These are phyloP conservation scores for Globisporangium yorkense DNA, from an alignment of 352 stramenopile species.

Conservation along the genomic window DNA sequence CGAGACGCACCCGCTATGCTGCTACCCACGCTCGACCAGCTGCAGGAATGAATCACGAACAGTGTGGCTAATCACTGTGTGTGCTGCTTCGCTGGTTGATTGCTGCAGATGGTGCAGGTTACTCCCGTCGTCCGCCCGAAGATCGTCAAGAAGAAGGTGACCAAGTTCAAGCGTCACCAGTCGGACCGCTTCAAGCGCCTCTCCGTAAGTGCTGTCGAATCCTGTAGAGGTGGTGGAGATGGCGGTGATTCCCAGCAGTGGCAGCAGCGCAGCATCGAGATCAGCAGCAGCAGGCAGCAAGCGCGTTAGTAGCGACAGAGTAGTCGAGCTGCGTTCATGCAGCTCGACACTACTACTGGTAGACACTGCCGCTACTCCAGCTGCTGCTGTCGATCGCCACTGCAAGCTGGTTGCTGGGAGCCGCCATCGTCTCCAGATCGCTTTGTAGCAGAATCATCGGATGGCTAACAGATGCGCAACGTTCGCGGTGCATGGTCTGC, in stretches of 20 bases:
- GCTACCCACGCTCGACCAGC: not conserved
- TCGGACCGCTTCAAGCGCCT: conserved; percentile 98
- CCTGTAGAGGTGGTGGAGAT: not conserved
- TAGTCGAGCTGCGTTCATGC: not conserved
- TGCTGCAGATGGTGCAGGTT: conserved; percentile 85
- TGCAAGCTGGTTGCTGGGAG: not conserved
- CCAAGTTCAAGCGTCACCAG: conserved; percentile 99
- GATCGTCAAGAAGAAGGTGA: conserved; percentile 99
- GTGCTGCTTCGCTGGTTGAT: conserved; percentile 5
- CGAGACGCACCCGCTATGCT: not conserved
- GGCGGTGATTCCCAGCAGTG: not conserved
- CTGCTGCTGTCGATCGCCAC: not conserved
- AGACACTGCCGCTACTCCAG: not conserved
- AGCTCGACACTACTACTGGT: not conserved
- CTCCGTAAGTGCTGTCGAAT: conserved; percentile 47
- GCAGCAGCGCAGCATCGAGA: not conserved
- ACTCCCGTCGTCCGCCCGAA: conserved; percentile 85
- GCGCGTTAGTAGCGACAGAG: not conserved
- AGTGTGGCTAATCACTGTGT: not conserved
- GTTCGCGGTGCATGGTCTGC: not conserved
- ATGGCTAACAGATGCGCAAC: not conserved
- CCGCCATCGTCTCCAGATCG: not conserved
- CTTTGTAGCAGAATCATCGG: not conserved
- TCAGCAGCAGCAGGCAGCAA: not conserved
- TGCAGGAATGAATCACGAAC: not conserved